A percentile compares a stretch with the other conserved stretches of the same genome.
Conservation (phyloP, 805 yeast genomes). For the Lachancea kluyveri region DNA sequence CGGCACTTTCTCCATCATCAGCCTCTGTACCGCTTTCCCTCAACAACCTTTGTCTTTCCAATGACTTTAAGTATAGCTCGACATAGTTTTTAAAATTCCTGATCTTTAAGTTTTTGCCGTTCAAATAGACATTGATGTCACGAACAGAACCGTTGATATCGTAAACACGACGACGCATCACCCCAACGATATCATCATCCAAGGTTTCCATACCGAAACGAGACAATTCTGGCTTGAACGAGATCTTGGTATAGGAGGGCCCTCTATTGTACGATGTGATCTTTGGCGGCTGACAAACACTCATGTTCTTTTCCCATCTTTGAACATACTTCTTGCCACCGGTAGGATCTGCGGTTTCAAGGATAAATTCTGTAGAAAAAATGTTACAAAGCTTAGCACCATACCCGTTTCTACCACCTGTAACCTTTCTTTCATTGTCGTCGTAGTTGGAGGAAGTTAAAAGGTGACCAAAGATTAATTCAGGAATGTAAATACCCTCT, state of each 20-base stretch:
- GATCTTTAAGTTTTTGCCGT: conserved; percentile 65
- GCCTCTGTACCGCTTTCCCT: conserved; percentile 30
- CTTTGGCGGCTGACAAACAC: conserved; percentile 64
- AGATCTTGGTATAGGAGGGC: conserved; percentile 77
- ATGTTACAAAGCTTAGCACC: conserved; percentile 98
- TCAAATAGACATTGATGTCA: conserved; percentile 71
- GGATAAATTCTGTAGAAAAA: conserved; percentile 77
- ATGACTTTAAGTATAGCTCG: conserved; percentile 79
- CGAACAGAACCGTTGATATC: conserved; percentile 92
- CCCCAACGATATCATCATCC: conserved; percentile 78
- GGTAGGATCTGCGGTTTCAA: conserved; percentile 81
- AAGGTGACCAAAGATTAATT: conserved; percentile 90
- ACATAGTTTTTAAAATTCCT: conserved; percentile 80
- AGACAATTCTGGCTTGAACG: conserved; percentile 80
- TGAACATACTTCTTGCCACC: conserved; percentile 64
- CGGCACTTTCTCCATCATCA: conserved; percentile 33
- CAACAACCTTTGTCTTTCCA: conserved; percentile 37
- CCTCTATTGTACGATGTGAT: conserved; percentile 47
- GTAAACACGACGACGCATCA: conserved; percentile 86
- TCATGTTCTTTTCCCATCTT: conserved; percentile 86
- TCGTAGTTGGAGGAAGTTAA: conserved; percentile 94
- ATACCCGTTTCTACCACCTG: conserved; percentile 98
- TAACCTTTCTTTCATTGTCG: conserved; percentile 89
- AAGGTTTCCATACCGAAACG: conserved; percentile 81
- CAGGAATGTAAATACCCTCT: conserved; percentile 91